Base-by-base conservation (phyloP, 2,329 filamentous ascomycete species). In the Aspergillus sp. region DNA sequence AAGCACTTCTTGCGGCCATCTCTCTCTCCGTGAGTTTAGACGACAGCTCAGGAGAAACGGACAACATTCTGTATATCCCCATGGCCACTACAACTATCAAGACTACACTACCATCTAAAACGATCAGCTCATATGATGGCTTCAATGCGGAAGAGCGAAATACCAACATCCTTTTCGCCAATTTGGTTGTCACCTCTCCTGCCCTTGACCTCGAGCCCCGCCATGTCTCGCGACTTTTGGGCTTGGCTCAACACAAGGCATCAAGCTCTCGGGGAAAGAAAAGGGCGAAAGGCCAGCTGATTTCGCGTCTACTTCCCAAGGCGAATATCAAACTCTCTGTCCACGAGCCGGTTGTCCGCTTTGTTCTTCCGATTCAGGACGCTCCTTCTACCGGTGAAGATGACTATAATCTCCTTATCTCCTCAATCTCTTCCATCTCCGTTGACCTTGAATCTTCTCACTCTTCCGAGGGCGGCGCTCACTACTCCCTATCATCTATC, bases 71-170 rank as follows among this genome's bases (percentile, higher is more conserved):
- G 20, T 99, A 99, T 72, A 85, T 99, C 44, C 95, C 95, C 0
- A 98, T 99, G 95, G 90, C 93, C 19, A 99, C 95, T 1, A 96
- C 93, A 3, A 99, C 88, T 0, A 86, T 98, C 59, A 91, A 93
- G 73, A 98, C 95, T 0, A 99, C 96, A 0, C 78, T 98, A 7
- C 93, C 93, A 5, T 96, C 95, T 12, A 97, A 98, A 75, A 96
- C 93, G 0, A 88, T 99, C 11, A 89, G 93, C 70, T 84, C 93
- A 54, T 85, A 87, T 2, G 83, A 87, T 57, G 84, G 89, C 34
- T 78, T 79, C 56, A 88, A 89, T 64, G 88, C 85, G 39, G 89
- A 89, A 64, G 92, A 98, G 74, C 87, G 91, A 61, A 99, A 99
- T 68, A 90, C 91, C 49, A 99, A 99, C 70, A 95, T 99, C 40